phyloP scores from a whole-genome alignment of 2,329 filamentous ascomycete species.

The Cercospora sp. region DNA sequence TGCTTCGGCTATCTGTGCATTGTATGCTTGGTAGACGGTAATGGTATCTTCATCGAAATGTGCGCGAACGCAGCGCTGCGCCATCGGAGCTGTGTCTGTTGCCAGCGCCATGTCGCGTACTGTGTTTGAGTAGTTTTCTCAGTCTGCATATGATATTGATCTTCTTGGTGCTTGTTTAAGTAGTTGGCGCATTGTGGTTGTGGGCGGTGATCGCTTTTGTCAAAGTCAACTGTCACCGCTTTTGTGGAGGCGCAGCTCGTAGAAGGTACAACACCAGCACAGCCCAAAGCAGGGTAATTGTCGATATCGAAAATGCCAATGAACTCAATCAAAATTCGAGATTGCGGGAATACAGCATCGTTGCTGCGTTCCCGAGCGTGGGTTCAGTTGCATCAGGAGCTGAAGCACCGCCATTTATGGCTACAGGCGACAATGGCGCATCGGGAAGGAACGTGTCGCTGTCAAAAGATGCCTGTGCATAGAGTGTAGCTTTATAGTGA shows the following conservation, averaged over 20 bases:
- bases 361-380: no score
- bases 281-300: neutral
- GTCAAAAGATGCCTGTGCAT: neutral
- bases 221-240: neutral
- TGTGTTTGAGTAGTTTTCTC: no score
- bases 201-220: constrained; percentile 7
- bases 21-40: constrained; percentile 15
- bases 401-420: neutral
- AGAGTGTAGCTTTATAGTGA: neutral
- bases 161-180: neutral
- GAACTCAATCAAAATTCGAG: neutral
- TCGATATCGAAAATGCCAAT: neutral
- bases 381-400: no score
- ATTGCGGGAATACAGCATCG: no score
- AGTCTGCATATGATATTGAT: neutral
- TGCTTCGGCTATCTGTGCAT: constrained; percentile 12
- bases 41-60: constrained; percentile 6
- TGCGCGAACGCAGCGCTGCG: constrained; percentile 9
- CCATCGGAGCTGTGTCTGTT: neutral
- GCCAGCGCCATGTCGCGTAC: neutral
- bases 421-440: neutral
- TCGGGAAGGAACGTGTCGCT: neutral
- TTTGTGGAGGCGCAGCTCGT: constrained; percentile 9
- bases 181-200: neutral
- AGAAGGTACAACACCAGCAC: neutral